Conservation (phyloP, 1,139 yeast genomes). For the Sugiyamaella japonica region DNA sequence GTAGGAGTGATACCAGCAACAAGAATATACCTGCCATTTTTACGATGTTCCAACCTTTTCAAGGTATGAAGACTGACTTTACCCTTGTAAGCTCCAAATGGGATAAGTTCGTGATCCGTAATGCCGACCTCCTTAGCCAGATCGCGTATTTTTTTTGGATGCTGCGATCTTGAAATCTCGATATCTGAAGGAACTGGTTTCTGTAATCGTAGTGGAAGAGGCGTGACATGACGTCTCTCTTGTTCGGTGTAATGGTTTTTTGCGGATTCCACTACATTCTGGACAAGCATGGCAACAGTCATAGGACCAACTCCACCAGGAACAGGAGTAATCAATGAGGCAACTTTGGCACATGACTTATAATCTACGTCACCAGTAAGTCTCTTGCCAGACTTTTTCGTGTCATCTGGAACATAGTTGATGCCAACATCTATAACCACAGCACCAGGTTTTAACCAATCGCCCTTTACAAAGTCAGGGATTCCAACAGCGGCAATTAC, state of each 20-base stretch:
- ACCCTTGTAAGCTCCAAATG: conserved; percentile 89
- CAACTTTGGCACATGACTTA: conserved; percentile 62
- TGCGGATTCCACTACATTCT: conserved; percentile 84
- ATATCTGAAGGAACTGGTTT: conserved; percentile 80
- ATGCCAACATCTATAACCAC: conserved; percentile 97
- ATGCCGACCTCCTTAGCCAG: conserved; percentile 88
- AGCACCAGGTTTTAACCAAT: conserved; percentile 81
- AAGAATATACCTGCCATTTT: conserved; percentile 84
- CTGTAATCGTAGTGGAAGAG: conserved; percentile 47
- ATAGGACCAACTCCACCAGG: conserved; percentile 99
- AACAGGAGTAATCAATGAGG: conserved; percentile 85
- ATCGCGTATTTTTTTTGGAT: conserved; percentile 78
- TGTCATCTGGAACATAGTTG: conserved; percentile 74
- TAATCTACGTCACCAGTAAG: conserved; percentile 95
- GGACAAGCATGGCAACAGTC: conserved; percentile 96
- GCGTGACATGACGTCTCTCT: conserved; percentile 42
- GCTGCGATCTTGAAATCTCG: conserved; percentile 87
- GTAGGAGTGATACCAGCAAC: conserved; percentile 99
- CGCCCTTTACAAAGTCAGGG: conserved; percentile 80
- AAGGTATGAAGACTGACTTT: conserved; percentile 67
- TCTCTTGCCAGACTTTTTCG: conserved; percentile 79
- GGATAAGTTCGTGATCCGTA: conserved; percentile 79
- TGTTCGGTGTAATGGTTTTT: conserved; percentile 45
- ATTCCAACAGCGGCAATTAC: conserved; percentile 91
- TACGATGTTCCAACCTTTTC: conserved; percentile 66